These are phyloP conservation scores for Fusarium sp. DNA, from an alignment of 2,329 filamentous ascomycete species.

Conservation along the genomic window DNA sequence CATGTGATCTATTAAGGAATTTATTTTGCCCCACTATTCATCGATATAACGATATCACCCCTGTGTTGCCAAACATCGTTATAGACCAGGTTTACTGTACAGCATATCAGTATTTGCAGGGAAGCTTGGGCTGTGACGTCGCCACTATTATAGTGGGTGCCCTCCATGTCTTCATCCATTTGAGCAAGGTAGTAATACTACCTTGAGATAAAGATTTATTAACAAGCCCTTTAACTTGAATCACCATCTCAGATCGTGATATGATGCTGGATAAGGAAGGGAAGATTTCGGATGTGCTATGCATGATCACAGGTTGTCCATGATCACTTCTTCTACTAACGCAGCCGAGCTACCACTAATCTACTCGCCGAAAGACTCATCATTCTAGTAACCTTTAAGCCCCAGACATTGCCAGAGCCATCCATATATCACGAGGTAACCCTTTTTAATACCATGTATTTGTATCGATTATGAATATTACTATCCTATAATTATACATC, in stretches of 20 bases:
- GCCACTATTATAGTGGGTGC: slow-evolving; percentile 10
- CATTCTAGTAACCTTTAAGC: neutral
- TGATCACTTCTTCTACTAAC: neutral
- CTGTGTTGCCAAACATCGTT: too few species aligned
- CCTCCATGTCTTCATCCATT: neutral
- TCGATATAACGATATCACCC: too few species aligned
- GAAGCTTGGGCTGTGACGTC: slow-evolving; percentile 25
- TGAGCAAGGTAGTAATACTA: too few species aligned
- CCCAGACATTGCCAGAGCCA: neutral
- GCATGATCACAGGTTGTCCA: too few species aligned
- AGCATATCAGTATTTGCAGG: too few species aligned
- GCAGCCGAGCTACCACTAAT: slow-evolving; percentile 20
- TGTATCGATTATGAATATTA: too few species aligned
- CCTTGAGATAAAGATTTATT: too few species aligned
- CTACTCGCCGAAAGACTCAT: slow-evolving; percentile 38
- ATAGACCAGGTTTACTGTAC: too few species aligned
- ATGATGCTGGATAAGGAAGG: neutral
- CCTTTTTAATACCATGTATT: neutral
- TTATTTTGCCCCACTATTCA: too few species aligned
- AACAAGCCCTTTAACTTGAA: too few species aligned
- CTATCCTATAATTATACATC: neutral
- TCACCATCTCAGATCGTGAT: too few species aligned
- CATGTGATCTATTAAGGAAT: too few species aligned
- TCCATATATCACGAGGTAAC: neutral
- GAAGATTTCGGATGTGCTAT: neutral